Base-by-base conservation (phyloP, 768 basidiomycete species). In the Russula griseocarnosa region DNA sequence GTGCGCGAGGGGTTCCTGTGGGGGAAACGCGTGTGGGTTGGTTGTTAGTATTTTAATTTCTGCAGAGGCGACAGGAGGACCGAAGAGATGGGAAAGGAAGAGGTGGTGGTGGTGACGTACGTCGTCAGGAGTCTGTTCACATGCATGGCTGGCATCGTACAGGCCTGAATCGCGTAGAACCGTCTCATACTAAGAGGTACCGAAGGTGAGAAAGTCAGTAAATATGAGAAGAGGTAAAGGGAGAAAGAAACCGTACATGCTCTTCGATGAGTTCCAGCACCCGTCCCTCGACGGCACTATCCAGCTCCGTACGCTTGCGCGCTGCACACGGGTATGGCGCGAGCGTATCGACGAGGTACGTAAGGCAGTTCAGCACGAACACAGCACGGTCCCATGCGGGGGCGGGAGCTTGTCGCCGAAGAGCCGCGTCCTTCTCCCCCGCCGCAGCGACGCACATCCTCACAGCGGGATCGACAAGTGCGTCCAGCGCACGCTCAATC, bases 351-450 rank as follows among this genome's bases (percentile, higher is more conserved):
- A 87, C 83, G 16, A 97, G 74, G 72, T 93, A 94, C 20, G 82
- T 85, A 66, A 93, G 74, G 63, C 90, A 96, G 70, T 98, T 98
- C 67, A 97, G 77, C 58, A 92, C 79, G 71, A 92, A 98, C 0
- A 97, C 83, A 3, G 83, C 81, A 52, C 79, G 81, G 72, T 99
- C 95, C 92, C 95, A 96, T 3, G 10, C n/a, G 44, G 4, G 3
- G 3, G 36, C n/a, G 30, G 28, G 9, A 3, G 50, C 52, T 22
- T 75, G 59, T 44, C 77, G 76, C 40, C 79, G 79, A 70, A 86
- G 87, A 66, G 83, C 83, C 63, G 89, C 88, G 38, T 79, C 79
- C 70, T 87, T 89, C 67, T 85, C 85, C 67, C 88, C 88, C 1
- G 85, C 83, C 56, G 84, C 84, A 5, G 77, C 76, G 13, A 82